Base-by-base conservation (phyloP, 495 filamentous ascomycete genomes). In the Venustampulla echinocandica region DNA sequence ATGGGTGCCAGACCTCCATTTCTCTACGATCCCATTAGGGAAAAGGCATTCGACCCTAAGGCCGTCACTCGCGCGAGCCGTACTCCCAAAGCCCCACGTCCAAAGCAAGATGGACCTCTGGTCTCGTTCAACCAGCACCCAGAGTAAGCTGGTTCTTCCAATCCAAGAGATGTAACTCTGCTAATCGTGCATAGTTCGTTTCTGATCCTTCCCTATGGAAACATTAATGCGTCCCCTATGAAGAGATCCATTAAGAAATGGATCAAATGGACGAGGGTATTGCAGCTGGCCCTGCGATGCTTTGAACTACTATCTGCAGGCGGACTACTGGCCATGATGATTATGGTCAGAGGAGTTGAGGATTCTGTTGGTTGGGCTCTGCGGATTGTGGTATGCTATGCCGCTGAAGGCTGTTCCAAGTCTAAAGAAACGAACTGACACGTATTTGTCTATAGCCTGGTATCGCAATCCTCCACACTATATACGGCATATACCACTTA, bases 401-500 rank as follows among this genome's bases (percentile, higher is more conserved):
- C 7, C 27, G 27, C 17, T 37, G 22, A 10, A 11, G 6, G 28
- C 33, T n/a, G n/a, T n/a, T n/a, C n/a, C n/a, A n/a, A n/a, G n/a
- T n/a, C n/a, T n/a, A n/a, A n/a, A n/a, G n/a, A n/a, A n/a, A n/a
- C n/a, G n/a, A n/a, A n/a, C n/a, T n/a, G n/a, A n/a, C n/a, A 7
- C 15, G 33, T 5, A 15, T 17, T 14, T 14, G 11, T 17, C 19
- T 27, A 2, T 19, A 54, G 85, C 80, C 87, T 38, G 82, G 76
- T 3, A 71, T 87, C 28, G 85, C 82, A 33, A 72, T 84, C 32
- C 48, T 86, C 2, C 78, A 82, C 56, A 77, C 76, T 0, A 52
- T 80, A 4, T 96, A 96, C 61, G 83, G 72, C 23, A 75, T 90
- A 35, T 88, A 83, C 57, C 85, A 93, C 61, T 76, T 92, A 20